Base-by-base conservation (phyloP, 495 filamentous ascomycete species). In the Penicillium taxi region DNA sequence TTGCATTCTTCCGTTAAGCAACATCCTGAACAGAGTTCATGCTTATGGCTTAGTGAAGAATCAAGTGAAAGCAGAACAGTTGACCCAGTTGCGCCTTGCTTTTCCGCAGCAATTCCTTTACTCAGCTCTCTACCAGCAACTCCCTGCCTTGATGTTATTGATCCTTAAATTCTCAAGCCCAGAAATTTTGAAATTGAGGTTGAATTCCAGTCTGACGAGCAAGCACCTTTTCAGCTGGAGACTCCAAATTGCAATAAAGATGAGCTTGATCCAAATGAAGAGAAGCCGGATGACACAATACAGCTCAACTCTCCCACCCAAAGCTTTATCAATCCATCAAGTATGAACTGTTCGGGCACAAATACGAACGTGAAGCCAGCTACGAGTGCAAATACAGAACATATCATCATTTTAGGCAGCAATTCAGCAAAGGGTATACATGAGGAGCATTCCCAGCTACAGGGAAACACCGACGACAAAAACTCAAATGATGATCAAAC, bases 131-230 rank as follows among this genome's bases (percentile, higher is more conserved):
- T 24, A 19, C 39, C 35, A 36, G 43, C 26, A 38, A 48, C 45
- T 12, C 39, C 45, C 19, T 35, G 31, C n/a, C 30, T 48, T 0
- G 39, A 48, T 7, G 30, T 39, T n/a, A 48, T 48, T 40, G 39
- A 43, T 32, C 45, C 39, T 9, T 32, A 35, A 31, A 39, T 43
- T 14, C 45, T 48, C 15, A 14, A 32, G n/a, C 35, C 35, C 12
- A 26, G 32, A 2, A 24, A 36, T 9, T 4, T 31, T 16, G 16
- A 29, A n/a, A n/a, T n/a, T n/a, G n/a, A n/a, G n/a, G n/a, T n/a
- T n/a, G n/a, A n/a, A n/a, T n/a, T n/a, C n/a, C n/a, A n/a, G n/a
- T n/a, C n/a, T n/a, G n/a, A n/a, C n/a, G n/a, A n/a, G n/a, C n/a
- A n/a, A n/a, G n/a, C n/a, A n/a, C n/a, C n/a, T n/a, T n/a, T n/a